Base-by-base conservation (phyloP, 2,329 filamentous ascomycete species). In the Byssochlamys sp. region DNA sequence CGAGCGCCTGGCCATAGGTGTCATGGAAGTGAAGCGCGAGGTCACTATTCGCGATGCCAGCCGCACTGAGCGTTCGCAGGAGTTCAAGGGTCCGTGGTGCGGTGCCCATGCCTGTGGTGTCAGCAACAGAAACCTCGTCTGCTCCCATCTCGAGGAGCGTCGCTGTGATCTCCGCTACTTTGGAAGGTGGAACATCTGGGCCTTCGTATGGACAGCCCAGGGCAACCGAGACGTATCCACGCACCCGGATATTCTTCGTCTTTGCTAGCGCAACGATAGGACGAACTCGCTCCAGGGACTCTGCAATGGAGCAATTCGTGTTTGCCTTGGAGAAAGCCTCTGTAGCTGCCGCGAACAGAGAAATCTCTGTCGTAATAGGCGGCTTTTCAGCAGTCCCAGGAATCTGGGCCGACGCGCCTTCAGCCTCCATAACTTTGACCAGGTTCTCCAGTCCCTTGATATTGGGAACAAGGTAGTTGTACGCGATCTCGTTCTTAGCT, bases 81-180 rank as follows among this genome's bases (percentile, higher is more conserved):
- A 87, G 75, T 61, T 81, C 79, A 58, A 77, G 69, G 0, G 84
- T 86, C 55, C 80, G 78, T 0, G 82, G 83, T 9, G 82, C 82
- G 0, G 84, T 87, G 14, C 84, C 84, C 84, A 86, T 86, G 51
- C 84, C 84, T 0, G 84, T 87, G 1, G 84, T 87, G 62, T 87
- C 84, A 1, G 83, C 84, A 1, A 87, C 81, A 1, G 81, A 83
- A 39, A 87, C 84, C 66, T 86, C 83, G 61, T 85, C 81, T 4
- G 82, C 84, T 19, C 84, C 84, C 80, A 86, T 84, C 60, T 86
- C 83, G 14, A 87, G 74, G 45, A 87, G 71, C 5, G 75, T 79
- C 0, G 82, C 79, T 0, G 84, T 83, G 26, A 87, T 76, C 28
- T 84, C 80, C 2, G 84, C 84, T 2, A 87, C 84, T 57, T 78